Evolutionary conservation across 345 rosid species (phyloP).

Genomic region (Arabidopsis suecica): DNA sequence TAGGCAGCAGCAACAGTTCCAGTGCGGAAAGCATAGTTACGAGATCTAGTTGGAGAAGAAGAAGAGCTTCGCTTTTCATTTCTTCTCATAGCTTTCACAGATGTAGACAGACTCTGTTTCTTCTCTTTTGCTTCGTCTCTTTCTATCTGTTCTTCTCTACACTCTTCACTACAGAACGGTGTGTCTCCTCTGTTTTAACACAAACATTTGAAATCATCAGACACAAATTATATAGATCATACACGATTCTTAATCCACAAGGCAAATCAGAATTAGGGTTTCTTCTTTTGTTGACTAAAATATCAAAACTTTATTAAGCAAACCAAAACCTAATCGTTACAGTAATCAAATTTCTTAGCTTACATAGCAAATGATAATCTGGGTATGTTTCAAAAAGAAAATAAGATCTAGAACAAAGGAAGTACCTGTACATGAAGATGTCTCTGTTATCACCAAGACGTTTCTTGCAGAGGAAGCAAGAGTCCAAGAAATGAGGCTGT

Average conservation of each 20-base stretch:
- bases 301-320: not conserved
- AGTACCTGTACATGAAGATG: conserved; percentile 89
- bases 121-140: conserved; percentile 68
- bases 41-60: conserved; percentile 48
- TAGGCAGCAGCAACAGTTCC: conserved; percentile 50
- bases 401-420: not conserved
- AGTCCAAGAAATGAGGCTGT: conserved; percentile 67
- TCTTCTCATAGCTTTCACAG: conserved; percentile 66
- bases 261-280: conserved; percentile 1
- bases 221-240: conserved; percentile 12
- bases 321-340: not conserved
- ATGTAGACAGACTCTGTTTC: conserved; percentile 64
- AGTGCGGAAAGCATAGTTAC: conserved; percentile 40
- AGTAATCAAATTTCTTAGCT: not conserved
- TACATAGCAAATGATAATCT: not conserved
- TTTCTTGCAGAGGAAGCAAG: conserved; percentile 73
- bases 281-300: not conserved
- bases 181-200: conserved; percentile 72
- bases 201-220: conserved; percentile 17
- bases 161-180: conserved; percentile 87
- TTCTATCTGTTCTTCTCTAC: conserved; percentile 82
- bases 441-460: conserved; percentile 68
- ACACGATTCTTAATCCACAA: not conserved
- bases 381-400: not conserved
- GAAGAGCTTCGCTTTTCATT: conserved; percentile 45